Percentiles rank a stretch among this genome's conserved stretches.
Evolutionary conservation across 805 yeast species (phyloP).

Genomic region (Candida yuanshanica): DNA sequence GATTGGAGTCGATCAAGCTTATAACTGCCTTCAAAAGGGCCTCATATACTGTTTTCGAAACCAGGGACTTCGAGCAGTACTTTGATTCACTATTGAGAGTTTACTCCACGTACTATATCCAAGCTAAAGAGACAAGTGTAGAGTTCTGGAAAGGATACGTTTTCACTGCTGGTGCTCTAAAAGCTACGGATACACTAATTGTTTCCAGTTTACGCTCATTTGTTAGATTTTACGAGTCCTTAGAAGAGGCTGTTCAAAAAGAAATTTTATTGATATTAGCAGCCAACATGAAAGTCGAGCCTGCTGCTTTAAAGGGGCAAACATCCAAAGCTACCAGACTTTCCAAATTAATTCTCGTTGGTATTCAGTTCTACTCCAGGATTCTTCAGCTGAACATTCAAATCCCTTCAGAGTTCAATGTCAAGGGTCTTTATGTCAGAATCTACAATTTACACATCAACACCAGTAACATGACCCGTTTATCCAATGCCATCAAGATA

Average conservation of each 20-base stretch:
- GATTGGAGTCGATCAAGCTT: conserved; percentile 38
- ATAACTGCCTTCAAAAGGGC: conserved; percentile 25
- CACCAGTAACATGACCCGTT: conserved; percentile 33
- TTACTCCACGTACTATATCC: conserved; percentile 14
- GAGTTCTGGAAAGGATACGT: conserved; percentile 53
- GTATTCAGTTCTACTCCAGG: conserved; percentile 21
- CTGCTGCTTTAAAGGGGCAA: background rate
- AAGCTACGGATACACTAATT: conserved; percentile 42
- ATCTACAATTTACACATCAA: conserved; percentile 53
- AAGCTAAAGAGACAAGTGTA: conserved; percentile 10
- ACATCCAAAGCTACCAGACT: conserved; percentile 12
- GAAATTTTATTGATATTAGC: conserved; percentile 22
- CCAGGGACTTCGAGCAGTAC: conserved; percentile 21
- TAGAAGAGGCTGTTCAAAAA: conserved; percentile 9
- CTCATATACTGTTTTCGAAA: conserved; percentile 11
- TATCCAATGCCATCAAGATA: conserved; percentile 35
- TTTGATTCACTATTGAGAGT: conserved; percentile 23
- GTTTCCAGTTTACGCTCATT: conserved; percentile 37
- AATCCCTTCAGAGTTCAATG: conserved; percentile 19
- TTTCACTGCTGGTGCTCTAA: conserved; percentile 51
- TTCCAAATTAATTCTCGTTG: conserved; percentile 16
- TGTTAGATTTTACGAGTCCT: conserved; percentile 24
- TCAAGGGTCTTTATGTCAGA: conserved; percentile 37
- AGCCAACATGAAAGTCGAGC: conserved; percentile 23
- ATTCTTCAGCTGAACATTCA: conserved; percentile 15